Evolutionary conservation across 495 filamentous ascomycete genomes (phyloP), one percentile per base, ranked within the genome.

Genomic region (Elasticomyces elasticus): DNA sequence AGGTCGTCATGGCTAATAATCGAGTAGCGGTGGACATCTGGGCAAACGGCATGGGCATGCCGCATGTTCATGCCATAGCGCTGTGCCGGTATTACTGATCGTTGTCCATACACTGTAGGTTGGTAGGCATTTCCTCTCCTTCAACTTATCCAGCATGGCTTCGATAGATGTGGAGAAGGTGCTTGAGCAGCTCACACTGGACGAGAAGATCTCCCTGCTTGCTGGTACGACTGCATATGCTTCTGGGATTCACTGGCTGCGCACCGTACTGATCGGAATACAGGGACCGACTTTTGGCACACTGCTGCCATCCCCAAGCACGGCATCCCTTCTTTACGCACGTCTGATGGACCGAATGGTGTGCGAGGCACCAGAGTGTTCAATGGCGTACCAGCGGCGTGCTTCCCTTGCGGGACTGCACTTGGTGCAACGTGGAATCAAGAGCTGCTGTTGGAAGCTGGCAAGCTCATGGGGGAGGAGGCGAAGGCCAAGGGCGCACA

Each of bases 241-340:
- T n/a, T n/a, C n/a, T n/a, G n/a, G n/a, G n/a, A n/a, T n/a, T n/a
- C n/a, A n/a, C n/a, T n/a, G n/a, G n/a, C n/a, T n/a, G n/a, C n/a
- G n/a, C n/a, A n/a, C n/a, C n/a, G n/a, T n/a, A n/a, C 46, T 20
- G 27, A 43, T 3, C 42, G 3, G 20, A 40, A 17, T 1, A 15
- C 52, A 68, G 85, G 82, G 33, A 78, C 78, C 44, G 86, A 89
- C 64, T 87, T 88, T 67, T 89, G 86, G 86, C 80, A 86, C 49
- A 89, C 85, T 1, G 80, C 76, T 30, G 64, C 82, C 0, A 77
- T 91, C 40, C 77, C 79, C 9, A 74, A 78, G 17, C 79, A 86
- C 55, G 78, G 77, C 31, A 83, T 90, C 48, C 85, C 86, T 12
- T 74, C 81, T 2, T 62, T 87, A 26, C 81, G 83, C 38, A 75